phyloP scores from a whole-genome alignment of 2,329 filamentous ascomycete genomes.

The Huntiella abstrusa region DNA sequence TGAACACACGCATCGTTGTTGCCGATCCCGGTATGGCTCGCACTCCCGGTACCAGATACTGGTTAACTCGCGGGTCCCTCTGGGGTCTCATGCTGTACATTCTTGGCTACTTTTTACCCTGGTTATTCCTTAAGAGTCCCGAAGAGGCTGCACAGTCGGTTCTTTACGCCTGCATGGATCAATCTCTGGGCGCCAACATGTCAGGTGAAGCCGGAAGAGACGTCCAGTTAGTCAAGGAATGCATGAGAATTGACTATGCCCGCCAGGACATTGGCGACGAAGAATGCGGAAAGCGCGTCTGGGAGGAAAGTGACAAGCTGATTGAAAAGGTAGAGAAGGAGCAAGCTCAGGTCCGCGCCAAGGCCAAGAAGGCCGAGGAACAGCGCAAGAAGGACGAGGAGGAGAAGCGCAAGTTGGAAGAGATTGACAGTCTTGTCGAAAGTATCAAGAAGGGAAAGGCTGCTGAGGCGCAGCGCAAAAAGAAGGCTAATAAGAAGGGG shows the following conservation, averaged over 20 bases:
- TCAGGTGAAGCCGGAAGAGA: conserved; percentile 36
- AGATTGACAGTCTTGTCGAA: conserved; percentile 21
- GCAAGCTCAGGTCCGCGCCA: conserved; percentile 39
- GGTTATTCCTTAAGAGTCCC: conserved; percentile 74
- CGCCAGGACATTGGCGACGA: conserved; percentile 63
- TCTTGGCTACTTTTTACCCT: conserved; percentile 59
- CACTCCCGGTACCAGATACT: conserved; percentile 73
- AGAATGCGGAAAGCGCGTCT: conserved; percentile 62
- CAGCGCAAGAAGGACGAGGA: conserved; percentile 18
- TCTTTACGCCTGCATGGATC: conserved; percentile 71
- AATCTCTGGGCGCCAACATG: conserved; percentile 25
- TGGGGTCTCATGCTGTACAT: conserved; percentile 65
- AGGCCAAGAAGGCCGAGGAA: conserved; percentile 20
- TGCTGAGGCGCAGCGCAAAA: conserved; percentile 17
- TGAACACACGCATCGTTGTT: conserved; percentile 66
- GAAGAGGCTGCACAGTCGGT: conserved; percentile 73
- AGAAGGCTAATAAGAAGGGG: conserved; percentile 16
- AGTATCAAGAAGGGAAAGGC: conserved; percentile 21
- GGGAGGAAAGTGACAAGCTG: conserved; percentile 73
- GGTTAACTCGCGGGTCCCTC: conserved; percentile 69
- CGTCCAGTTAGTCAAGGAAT: conserved; percentile 73
- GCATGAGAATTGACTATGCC: conserved; percentile 52
- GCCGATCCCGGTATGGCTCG: conserved; percentile 73
- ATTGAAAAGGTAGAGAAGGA: conserved; percentile 69
- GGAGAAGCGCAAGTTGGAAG: conserved; percentile 17